Percentiles rank a stretch among this genome's conserved stretches.
Evolutionary conservation across 108 stramenopile species (phyloP).

Genomic region (Nannochloropsis granulata): DNA sequence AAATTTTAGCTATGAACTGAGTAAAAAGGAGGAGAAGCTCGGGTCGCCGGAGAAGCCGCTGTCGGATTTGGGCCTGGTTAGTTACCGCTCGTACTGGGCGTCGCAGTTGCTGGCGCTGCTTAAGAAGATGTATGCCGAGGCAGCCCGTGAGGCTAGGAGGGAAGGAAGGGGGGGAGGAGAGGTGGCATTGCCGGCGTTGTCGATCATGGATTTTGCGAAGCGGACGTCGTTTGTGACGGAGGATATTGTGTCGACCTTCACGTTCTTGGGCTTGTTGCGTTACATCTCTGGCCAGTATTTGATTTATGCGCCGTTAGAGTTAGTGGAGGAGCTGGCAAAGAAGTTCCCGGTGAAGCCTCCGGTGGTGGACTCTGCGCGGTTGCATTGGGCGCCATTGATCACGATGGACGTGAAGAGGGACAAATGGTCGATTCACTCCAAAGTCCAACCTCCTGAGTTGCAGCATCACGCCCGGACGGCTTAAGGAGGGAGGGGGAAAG

Average conservation of each 20-base stretch:
- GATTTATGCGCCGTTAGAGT: conserved; percentile 57
- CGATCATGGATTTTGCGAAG: conserved; percentile 73
- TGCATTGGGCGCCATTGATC: conserved; percentile 93
- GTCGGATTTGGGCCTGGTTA: conserved; percentile 64
- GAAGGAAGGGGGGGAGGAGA: too few species aligned
- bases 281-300: conserved; percentile 77
- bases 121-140: not conserved
- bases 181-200: conserved; percentile 16
- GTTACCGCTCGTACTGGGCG: conserved; percentile 44
- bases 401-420: conserved; percentile 80
- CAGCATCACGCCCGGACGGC: not conserved
- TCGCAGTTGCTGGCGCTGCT: not conserved
- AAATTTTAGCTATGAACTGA: conserved; percentile 88
- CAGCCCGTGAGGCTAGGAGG: not conserved
- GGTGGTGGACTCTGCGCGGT: conserved; percentile 59
- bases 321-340: conserved; percentile 55
- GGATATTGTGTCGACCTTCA: conserved; percentile 82
- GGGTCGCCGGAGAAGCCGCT: conserved; percentile 94
- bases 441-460: conserved; percentile 20
- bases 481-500: not conserved
- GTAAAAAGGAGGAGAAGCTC: conserved; percentile 80
- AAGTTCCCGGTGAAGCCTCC: conserved; percentile 84
- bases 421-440: conserved; percentile 89
- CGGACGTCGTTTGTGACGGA: conserved; percentile 90
- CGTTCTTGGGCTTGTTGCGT: conserved; percentile 72